Evolutionary conservation across 2,329 filamentous ascomycete genomes (phyloP).

Genomic region (Mycosphaerella sp.): DNA sequence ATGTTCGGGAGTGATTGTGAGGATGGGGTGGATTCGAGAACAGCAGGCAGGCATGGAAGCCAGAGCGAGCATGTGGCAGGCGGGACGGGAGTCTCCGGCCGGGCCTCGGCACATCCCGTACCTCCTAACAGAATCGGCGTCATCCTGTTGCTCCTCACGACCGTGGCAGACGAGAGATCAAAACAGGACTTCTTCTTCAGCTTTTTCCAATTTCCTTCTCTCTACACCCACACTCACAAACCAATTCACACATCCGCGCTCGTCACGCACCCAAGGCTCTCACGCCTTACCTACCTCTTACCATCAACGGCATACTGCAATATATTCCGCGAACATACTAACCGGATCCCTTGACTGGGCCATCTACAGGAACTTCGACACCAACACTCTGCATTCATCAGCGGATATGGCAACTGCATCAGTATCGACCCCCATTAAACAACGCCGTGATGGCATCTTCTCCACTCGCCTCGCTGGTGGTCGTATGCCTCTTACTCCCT

Average conservation of each 20-base stretch:
- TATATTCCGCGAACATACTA: slow-evolving; percentile 34
- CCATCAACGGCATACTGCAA: slow-evolving; percentile 34
- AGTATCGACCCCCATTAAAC: slow-evolving; percentile 85
- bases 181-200: slow-evolving; percentile 8
- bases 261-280: slow-evolving; percentile 24
- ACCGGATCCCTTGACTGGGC: slow-evolving; percentile 35
- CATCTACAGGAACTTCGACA: slow-evolving; percentile 30
- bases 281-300: slow-evolving; percentile 17
- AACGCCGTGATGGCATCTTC: slow-evolving; percentile 84
- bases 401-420: slow-evolving; percentile 69
- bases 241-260: slow-evolving; percentile 14
- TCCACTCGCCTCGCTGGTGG: slow-evolving; percentile 87
- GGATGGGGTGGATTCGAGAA: neutral
- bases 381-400: slow-evolving; percentile 20
- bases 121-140: neutral
- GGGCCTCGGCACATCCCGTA: no score
- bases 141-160: neutral
- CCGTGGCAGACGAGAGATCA: neutral
- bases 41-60: no score
- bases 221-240: slow-evolving; percentile 26
- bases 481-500: slow-evolving; percentile 90
- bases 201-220: slow-evolving; percentile 6
- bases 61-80: no score
- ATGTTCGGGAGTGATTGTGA: neutral
- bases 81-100: no score